Evolutionary conservation across 2,329 filamentous ascomycete genomes (phyloP).

Genomic region (Sclerotinia glacialis): DNA sequence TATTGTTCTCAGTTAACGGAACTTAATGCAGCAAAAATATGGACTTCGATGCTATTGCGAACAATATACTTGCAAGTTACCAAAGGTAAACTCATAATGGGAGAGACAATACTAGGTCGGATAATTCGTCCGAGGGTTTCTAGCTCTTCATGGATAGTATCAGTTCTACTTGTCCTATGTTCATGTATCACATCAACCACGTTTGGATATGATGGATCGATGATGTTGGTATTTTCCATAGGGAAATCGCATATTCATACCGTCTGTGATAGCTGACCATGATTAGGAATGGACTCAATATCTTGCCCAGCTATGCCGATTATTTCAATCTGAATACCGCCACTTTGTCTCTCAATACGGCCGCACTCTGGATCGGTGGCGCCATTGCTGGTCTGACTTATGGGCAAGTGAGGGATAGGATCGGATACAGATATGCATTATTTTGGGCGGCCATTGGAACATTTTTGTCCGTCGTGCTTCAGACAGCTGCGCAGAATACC

Average conservation of each 20-base stretch:
- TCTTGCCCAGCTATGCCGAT: conserved; percentile 53
- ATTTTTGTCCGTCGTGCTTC: conserved; percentile 28
- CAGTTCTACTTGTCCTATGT: conserved; percentile 23
- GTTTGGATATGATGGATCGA: conserved; percentile 30
- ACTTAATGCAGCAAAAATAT: no score
- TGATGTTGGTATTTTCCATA: conserved; percentile 25
- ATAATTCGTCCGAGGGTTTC: conserved; percentile 21
- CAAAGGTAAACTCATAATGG: background rate
- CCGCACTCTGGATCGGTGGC: conserved; percentile 53
- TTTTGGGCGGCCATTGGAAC: conserved; percentile 27
- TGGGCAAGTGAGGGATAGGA: conserved; percentile 41
- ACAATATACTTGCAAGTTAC: no score
- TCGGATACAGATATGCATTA: conserved; percentile 37
- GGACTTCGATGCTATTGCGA: no score
- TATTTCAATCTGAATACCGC: conserved; percentile 54
- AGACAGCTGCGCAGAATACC: conserved; percentile 32
- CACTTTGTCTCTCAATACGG: conserved; percentile 54
- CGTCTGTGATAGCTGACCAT: background rate
- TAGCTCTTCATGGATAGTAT: conserved; percentile 19
- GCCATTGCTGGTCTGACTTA: conserved; percentile 46
- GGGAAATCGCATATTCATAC: background rate
- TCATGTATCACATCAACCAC: conserved; percentile 32
- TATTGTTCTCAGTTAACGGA: no score
- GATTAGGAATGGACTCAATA: conserved; percentile 51
- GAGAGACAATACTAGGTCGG: background rate